Evolutionary conservation across 306 rosid genomes (phyloP), one percentile per base, ranked within the genome.

Genomic region (Sindora glabra): DNA sequence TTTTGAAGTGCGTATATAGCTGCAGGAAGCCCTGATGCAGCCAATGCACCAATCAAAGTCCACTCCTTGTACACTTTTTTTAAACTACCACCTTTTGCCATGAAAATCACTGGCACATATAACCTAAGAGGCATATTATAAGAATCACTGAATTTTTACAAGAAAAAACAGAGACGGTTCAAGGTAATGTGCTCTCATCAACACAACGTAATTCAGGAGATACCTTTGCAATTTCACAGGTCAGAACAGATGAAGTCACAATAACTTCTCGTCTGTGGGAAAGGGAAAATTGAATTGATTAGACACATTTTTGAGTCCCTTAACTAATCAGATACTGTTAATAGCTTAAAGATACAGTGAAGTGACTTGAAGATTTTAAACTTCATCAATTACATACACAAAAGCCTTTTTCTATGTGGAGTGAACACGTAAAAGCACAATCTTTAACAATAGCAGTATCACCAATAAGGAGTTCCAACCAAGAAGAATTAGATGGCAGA

Each of bases 11-110:
- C 90, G 63, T 94, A 94, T 37, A 86, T 94, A 25, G 92, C 95
- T 1, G 99, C 99, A 38, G 99, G 99, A 49, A 89, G 94, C 47
- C 90, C 99, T 27, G 97, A 94, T 46, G 99, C 97, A 61, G 95
- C 86, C 73, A 94, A 68, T 2, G 97, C 97, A 62, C 94, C 89
- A 52, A 78, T 53, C 80, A 94, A 78, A 71, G 81, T 94, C 95
- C 99, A 94, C 64, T 86, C 82, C 10, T 74, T 80, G 75, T 39
- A 89, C 24, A 47, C 64, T 67, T 70, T 86, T 76, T 67, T 81
- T 53, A 94, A 65, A 73, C 80, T 79, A 37, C 94, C 95, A 51
- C 75, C 94, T 68, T 74, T 89, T 27, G 81, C 84, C 95, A 94
- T 89, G 82, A 94, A 73, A 76, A 82, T 21, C 39, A 86, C 51